Base-by-base conservation (phyloP, 352 stramenopile species). In the Aphanomyces astaci region DNA sequence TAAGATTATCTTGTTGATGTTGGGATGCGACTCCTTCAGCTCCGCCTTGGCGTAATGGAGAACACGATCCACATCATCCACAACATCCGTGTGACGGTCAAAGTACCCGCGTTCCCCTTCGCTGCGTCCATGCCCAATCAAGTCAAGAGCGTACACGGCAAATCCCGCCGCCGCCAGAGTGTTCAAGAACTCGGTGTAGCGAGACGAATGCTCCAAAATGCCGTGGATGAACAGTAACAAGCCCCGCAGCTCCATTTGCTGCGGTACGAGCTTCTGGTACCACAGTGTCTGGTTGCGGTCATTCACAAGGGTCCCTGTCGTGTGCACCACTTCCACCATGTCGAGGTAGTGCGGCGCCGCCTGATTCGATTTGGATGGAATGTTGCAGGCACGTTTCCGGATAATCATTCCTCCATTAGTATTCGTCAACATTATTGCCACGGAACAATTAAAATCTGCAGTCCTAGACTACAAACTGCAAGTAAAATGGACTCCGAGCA, bases 51-150 rank as follows among this genome's bases (percentile, higher is more conserved):
- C 66, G 22, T 71, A 68, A 17, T 57, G 49, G 30, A 32, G 54
- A 33, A 77, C 75, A 1, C 45, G 22, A 39, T 76, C 36, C n/a
- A 75, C 65, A 27, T 76, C 75, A 9, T 74, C 65, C 0, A 75
- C 22, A 10, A 76, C 32, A 62, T 76, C 64, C 36, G 40, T 19
- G 28, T 75, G 68, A 53, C 67, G 72, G 5, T 77, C 72, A n/a
- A 52, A 62, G 48, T 76, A 79, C 30, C 67, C 68, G 15, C 70
- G 40, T 32, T 75, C 63, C 0, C 74, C 74, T 24, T 75, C 74
- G 64, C 72, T 77, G 3, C 65, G 53, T 4, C 74, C 74, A 64
- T 79, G 72, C n/a, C 74, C 74, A 49, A 76, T 69, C 64, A 63
- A 64, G 49, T 79, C 74, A 1, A 73, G 48, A 3, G 57, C 24